A percentile compares a stretch with the other conserved stretches of the same genome.
phyloP scores from a whole-genome alignment of 306 rosid species.

The Vigna radiata region DNA sequence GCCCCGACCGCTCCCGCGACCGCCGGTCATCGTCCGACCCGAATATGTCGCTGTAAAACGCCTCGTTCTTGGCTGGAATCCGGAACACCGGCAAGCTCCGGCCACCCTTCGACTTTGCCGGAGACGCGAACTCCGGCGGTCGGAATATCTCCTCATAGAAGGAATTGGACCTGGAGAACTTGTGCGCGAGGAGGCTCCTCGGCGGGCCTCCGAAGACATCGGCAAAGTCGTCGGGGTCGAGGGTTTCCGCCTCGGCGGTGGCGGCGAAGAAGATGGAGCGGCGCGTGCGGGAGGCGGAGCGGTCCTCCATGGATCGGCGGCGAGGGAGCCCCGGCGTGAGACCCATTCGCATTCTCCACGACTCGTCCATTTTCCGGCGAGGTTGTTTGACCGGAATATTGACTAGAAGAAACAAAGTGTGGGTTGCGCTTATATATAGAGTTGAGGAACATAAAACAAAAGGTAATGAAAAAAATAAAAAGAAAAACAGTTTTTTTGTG shows the following conservation, averaged over 20 bases:
- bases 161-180: conserved; percentile 56
- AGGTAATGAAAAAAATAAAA: background rate
- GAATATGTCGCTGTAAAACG: conserved; percentile 73
- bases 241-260: conserved; percentile 32
- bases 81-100: conserved; percentile 70
- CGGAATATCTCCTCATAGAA: conserved; percentile 78
- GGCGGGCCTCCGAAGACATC: conserved; percentile 97
- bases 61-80: conserved; percentile 62
- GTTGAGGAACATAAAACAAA: conserved; percentile 28
- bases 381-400: conserved; percentile 27
- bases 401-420: conserved; percentile 35
- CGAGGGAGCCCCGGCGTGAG: conserved; percentile 57
- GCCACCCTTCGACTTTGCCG: conserved; percentile 44
- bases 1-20: conserved; percentile 74
- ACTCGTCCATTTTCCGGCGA: conserved; percentile 69
- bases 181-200: conserved; percentile 58
- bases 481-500: conserved; percentile 21
- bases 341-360: conserved; percentile 85
- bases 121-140: conserved; percentile 45
- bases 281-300: conserved; percentile 40
- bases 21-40: conserved; percentile 72
- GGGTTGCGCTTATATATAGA: conserved; percentile 44
- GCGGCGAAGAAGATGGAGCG: conserved; percentile 50
- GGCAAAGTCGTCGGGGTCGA: conserved; percentile 66
- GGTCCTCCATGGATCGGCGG: conserved; percentile 66